Evolutionary conservation across 2,329 filamentous ascomycete genomes (phyloP), one percentile per base, ranked within the genome.

Genomic region (Chrysosporium queenslandicum): DNA sequence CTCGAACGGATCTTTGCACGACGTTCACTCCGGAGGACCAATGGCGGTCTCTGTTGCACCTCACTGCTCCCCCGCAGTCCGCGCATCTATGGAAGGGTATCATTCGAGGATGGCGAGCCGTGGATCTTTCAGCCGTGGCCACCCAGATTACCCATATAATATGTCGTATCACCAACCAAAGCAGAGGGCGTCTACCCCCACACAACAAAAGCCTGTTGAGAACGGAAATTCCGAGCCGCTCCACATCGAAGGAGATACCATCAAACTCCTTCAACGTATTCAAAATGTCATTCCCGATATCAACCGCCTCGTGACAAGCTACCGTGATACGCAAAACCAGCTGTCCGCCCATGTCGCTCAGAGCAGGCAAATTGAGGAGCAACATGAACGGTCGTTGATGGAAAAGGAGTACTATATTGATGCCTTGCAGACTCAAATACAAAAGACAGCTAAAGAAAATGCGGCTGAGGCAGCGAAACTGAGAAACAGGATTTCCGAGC

Each of bases 391-490:
- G 55, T 71, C 70, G 27, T 60, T 78, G 32, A 72, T 73, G 63
- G 69, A 70, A 49, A 78, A 78, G 59, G 75, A 79, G 45, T 72
- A 68, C 48, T 74, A 79, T 56, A 76, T 80, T 51, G 71, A 74
- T 55, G 68, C 71, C 12, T 58, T 79, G 55, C 74, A 74, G 52
- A 68, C 71, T 21, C 75, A 76, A 58, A 69, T 78, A 59, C 69
- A 71, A 41, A 72, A 70, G 30, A 66, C 74, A 16, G 71, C 74
- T 43, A 71, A 71, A 49, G 74, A 77, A 53, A 74, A 74, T 54
- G 73, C 73, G 0, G 69, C 71, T 42, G 76, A 80, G 57, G 70
- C 67, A 48, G 63, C 65, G 7, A 67, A 63, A 37, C 58, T 73
- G 45, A 71, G 67, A 58, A 68, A 69, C 42, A 68, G 63, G 34